These are phyloP conservation scores for Apophysomyces elegans DNA, from an alignment of 371 early-diverging fungal genomes.

Conservation along the genomic window DNA sequence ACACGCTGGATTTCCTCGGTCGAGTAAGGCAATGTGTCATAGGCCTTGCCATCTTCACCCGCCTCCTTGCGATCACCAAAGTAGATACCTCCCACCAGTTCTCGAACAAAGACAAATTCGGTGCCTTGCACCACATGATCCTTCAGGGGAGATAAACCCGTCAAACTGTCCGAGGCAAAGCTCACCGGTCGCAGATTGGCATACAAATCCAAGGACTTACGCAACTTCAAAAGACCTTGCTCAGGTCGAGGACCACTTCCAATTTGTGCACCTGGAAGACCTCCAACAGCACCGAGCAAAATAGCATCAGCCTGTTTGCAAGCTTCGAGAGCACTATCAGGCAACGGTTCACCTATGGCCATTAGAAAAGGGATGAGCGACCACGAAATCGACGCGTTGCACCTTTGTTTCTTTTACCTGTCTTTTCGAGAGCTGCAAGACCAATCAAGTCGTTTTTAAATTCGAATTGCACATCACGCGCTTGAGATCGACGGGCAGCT, in stretches of 20 bases:
- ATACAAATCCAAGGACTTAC: conserved; percentile 90
- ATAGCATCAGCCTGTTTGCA: conserved; percentile 87
- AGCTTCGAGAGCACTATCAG: conserved; percentile 76
- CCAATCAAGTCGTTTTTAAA: conserved; percentile 88
- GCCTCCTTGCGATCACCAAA: conserved; percentile 93
- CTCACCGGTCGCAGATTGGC: conserved; percentile 95
- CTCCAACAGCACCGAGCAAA: conserved; percentile 96
- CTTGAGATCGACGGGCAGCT: conserved; percentile 59
- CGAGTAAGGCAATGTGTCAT: conserved; percentile 92
- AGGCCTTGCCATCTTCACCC: conserved; percentile 81
- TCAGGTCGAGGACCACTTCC: conserved; percentile 92
- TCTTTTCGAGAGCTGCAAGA: conserved; percentile 90
- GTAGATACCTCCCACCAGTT: conserved; percentile 96
- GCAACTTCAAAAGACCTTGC: conserved; percentile 89
- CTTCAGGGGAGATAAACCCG: conserved; percentile 86
- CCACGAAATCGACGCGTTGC: background rate
- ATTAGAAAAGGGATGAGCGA: too few relatives aligned
- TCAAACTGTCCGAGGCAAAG: conserved; percentile 87
- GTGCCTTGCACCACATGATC: conserved; percentile 88
- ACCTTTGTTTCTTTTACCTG: conserved; percentile 54
- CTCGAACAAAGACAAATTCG: conserved; percentile 91
- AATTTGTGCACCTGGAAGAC: conserved; percentile 84
- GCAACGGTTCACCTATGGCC: conserved; percentile 78
- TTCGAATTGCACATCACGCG: conserved; percentile 62
- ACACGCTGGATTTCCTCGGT: conserved; percentile 90